Base-by-base conservation (phyloP, 140 eudicot genomes). In the Stevia rebaudiana region DNA sequence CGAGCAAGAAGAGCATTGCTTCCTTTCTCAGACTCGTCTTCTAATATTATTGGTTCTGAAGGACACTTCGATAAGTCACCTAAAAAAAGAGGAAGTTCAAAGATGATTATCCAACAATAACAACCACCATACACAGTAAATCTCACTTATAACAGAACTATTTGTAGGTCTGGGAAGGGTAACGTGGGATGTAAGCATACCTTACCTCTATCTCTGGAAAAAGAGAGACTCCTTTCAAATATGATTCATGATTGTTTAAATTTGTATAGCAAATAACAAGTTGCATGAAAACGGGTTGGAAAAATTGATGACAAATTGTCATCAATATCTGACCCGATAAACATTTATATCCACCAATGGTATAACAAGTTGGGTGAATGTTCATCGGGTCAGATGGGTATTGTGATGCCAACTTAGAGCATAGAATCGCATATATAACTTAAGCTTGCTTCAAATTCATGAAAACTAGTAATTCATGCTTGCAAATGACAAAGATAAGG, bases 1-100 rank as follows among this genome's bases (percentile, higher is more conserved):
- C 97, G 87, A 51, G 95, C 94, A 23, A 90, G 94, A 54, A 90
- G 95, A 3, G 97, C 97, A 69, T 90, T 90, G 82, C 95, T 86
- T 71, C 87, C 95, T 79, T 79, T 86, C 65, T 90, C 97, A 5
- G 80, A 79, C 11, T 90, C 97, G 44, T 86, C 90, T 68, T 90
- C 97, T 3, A 90, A 80, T 7, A 79, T 72, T 41, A 89, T 50
- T 22, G 81, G 39, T 57, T 90, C 95, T 16, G 94, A 74, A 21
- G 81, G 52, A 72, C 97, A 86, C 62, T 76, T 78, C n/a, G 94
- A 90, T 37, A 78, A 75, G 63, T 90, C 85, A 23, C 94, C 95
- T 90, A 74, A 6, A 52, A 50, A 49, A 1, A 49, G 25, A 19
- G 25, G n/a, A 18, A 19, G 55, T 3, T 16, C 23, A 46, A 46